Base-by-base conservation (phyloP, 2,329 filamentous ascomycete species). In the Sporothrix mexicana region DNA sequence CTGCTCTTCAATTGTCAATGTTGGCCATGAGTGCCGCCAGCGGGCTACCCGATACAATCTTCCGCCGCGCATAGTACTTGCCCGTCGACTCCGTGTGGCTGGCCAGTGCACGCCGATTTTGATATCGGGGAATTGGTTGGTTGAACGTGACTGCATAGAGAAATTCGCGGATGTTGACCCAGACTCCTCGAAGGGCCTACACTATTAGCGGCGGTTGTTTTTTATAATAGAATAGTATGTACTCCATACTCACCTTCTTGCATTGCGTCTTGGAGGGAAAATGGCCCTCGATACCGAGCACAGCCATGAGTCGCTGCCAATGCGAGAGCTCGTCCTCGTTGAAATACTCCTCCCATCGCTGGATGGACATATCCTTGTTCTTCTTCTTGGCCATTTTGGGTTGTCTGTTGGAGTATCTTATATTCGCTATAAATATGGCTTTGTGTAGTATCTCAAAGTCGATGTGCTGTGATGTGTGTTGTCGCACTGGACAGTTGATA, bases 81-180 rank as follows among this genome's bases (percentile, higher is more conserved):
- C 79, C 62, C 0, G 78, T 82, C 0, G 69, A 55, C 0, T 73
- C 51, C 0, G 83, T 85, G 75, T 84, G 85, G 0, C 68, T 4
- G 0, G 79, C 74, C 2, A 88, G 81, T 3, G 77, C 76, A 0
- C 7, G 1, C 23, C 79, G 72, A 72, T 51, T 83, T 1, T 20
- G 7, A 75, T 85, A 86, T 45, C 77, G 78, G 0, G 17, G 74
- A 2, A 84, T 79, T 0, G 66, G 4, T 1, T 3, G 41, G 10
- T 75, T 74, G 2, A 73, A 74, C 6, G 76, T 71, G 30, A 81
- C 71, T 10, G 80, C 82, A 0, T 78, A 74, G 7, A 88, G 77
- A 72, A 88, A 84, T 77, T 88, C 86, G 41, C 74, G 74, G 51
- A 88, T 87, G 73, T 88, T 88, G 73, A 88, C 80, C 77, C 83